A percentile compares a stretch with the other conserved stretches of the same genome.
Evolutionary conservation across 2,329 filamentous ascomycete genomes (phyloP).

Genomic region (Calonectria pauciramosa): DNA sequence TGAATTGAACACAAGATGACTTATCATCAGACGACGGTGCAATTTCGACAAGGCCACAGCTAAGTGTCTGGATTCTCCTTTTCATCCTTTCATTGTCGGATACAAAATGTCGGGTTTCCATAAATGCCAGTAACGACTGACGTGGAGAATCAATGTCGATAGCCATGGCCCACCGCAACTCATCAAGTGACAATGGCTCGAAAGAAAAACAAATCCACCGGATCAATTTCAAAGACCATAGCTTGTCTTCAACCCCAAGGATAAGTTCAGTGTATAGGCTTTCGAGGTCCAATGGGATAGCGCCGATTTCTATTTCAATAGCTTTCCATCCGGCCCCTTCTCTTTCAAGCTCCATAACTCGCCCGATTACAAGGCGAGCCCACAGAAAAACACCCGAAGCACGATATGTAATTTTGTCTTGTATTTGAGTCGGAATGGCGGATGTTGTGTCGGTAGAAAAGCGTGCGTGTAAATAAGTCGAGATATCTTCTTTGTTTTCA

Average conservation of each 20-base stretch:
- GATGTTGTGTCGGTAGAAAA: constrained; percentile 24
- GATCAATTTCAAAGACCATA: constrained; percentile 43
- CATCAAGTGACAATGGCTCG: constrained; percentile 40
- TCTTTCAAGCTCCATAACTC: constrained; percentile 28
- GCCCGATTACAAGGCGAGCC: constrained; percentile 47
- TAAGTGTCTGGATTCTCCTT: constrained; percentile 40
- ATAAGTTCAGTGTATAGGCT: constrained; percentile 3
- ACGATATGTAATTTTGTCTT: constrained; percentile 38
- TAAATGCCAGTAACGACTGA: constrained; percentile 41
- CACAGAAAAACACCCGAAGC: constrained; percentile 54
- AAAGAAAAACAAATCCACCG: constrained; percentile 51
- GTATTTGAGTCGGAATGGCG: constrained; percentile 4
- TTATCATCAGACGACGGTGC: background rate
- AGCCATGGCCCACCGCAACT: constrained; percentile 50
- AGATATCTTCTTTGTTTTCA: constrained; percentile 49
- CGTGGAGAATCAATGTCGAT: constrained; percentile 38
- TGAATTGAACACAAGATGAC: constrained; percentile 38
- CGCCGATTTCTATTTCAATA: background rate
- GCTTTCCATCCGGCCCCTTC: constrained; percentile 6
- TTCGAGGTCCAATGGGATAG: background rate
- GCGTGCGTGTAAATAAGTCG: constrained; percentile 41
- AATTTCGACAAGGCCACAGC: constrained; percentile 47
- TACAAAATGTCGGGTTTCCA: constrained; percentile 33
- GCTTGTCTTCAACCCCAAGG: constrained; percentile 26
- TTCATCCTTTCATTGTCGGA: constrained; percentile 27